Percentiles rank a stretch among this genome's conserved stretches.
Evolutionary conservation across 495 filamentous ascomycete species (phyloP).

Genomic region (Aspergillus haitiensis): DNA sequence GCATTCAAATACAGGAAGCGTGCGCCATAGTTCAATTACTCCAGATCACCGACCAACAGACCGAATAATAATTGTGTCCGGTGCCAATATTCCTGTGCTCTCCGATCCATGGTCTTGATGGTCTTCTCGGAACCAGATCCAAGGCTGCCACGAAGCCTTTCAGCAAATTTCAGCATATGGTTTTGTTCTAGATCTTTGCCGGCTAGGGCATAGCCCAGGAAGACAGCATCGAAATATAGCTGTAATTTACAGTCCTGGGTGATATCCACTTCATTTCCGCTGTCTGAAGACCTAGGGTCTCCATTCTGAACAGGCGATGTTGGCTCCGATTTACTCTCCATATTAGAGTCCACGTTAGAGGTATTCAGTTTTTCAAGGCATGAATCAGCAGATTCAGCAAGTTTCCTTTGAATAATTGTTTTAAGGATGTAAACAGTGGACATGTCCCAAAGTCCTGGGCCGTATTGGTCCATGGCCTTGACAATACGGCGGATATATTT

Average conservation of each 20-base stretch:
- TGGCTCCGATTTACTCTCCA: slow-evolving; percentile 12
- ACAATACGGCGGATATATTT: slow-evolving; percentile 67
- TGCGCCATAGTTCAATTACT: background rate
- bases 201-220: slow-evolving; percentile 55
- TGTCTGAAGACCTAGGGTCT: slow-evolving; percentile 14
- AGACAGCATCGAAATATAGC: slow-evolving; percentile 73
- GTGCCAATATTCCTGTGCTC: slow-evolving; percentile 74
- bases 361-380: slow-evolving; percentile 27
- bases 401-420: slow-evolving; percentile 41
- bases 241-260: slow-evolving; percentile 65
- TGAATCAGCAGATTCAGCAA: slow-evolving; percentile 27
- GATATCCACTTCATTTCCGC: slow-evolving; percentile 14
- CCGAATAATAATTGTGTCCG: slow-evolving; percentile 75
- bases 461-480: slow-evolving; percentile 64
- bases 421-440: slow-evolving; percentile 67
- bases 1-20: slow-evolving; percentile 11
- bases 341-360: slow-evolving; percentile 14
- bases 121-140: slow-evolving; percentile 41
- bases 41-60: slow-evolving; percentile 37
- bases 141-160: slow-evolving; percentile 46
- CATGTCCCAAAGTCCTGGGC: slow-evolving; percentile 82
- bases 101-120: slow-evolving; percentile 53
- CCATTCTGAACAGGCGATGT: slow-evolving; percentile 11
- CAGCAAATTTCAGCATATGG: slow-evolving; percentile 47
- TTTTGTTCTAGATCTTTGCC: slow-evolving; percentile 29